Conservation (phyloP, 2,329 filamentous ascomycete genomes). For the Boeremia lycopersici region DNA sequence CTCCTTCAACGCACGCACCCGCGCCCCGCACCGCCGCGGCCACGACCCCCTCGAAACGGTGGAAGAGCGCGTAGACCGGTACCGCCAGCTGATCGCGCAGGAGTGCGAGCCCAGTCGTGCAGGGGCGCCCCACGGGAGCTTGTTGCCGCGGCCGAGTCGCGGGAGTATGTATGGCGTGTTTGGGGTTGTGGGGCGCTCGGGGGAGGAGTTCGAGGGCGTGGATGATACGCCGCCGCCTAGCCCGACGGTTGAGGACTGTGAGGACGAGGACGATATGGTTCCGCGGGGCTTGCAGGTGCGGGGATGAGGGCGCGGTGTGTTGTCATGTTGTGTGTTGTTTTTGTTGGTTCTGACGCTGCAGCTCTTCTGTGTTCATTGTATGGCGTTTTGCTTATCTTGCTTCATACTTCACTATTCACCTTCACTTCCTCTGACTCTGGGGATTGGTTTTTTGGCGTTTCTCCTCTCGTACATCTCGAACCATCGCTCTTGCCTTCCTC, state of each 20-base stretch:
- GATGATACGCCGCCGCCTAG: neutral
- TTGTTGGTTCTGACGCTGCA: neutral
- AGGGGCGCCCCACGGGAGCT: neutral
- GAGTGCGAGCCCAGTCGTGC: neutral
- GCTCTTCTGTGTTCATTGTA: too few relatives aligned
- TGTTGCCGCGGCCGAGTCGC: slow-evolving; percentile 5
- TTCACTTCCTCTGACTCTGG: too few relatives aligned
- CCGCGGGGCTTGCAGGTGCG: neutral
- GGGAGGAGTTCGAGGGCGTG: neutral
- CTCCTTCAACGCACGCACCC: neutral
- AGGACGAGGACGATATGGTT: neutral
- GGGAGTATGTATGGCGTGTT: slow-evolving; percentile 6
- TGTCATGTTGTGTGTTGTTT: neutral
- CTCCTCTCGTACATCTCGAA: too few relatives aligned
- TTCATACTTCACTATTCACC: too few relatives aligned
- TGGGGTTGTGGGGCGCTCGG: neutral
- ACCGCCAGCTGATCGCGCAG: neutral
- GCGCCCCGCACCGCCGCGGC: neutral
- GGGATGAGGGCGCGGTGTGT: neutral
- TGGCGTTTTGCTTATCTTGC: too few relatives aligned
- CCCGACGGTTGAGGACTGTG: neutral
- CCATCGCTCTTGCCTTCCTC: too few relatives aligned
- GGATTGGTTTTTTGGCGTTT: too few relatives aligned
- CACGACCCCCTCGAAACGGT: slow-evolving; percentile 1
- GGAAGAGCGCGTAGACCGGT: neutral